Percentiles rank a stretch among this genome's conserved stretches.
phyloP scores from a whole-genome alignment of 2,329 filamentous ascomycete species.

The Cladophialophora carrionii region DNA sequence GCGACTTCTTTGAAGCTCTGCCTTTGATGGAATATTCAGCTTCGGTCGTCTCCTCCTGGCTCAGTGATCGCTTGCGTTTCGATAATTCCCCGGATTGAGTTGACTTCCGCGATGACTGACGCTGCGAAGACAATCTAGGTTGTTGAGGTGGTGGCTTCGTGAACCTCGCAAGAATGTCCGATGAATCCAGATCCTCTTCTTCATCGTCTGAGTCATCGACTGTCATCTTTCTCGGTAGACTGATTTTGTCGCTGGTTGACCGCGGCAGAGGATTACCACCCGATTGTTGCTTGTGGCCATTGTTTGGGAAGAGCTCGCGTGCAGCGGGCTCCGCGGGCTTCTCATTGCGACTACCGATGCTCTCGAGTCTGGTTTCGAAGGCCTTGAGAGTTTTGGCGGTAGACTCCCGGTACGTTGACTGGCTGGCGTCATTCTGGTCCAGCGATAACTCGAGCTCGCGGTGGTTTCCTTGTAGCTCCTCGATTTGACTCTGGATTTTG shows the following conservation, averaged over 20 bases:
- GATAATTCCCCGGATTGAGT: background rate
- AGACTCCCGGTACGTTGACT: constrained; percentile 5
- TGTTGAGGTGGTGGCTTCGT: background rate
- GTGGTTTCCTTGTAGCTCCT: background rate
- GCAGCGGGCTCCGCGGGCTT: background rate
- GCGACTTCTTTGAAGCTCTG: background rate
- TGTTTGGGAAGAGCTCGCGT: background rate
- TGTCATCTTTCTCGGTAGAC: background rate
- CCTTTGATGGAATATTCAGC: background rate
- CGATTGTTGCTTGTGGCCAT: background rate
- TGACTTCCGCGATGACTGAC: background rate
- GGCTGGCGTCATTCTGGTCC: constrained; percentile 2
- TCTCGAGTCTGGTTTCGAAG: background rate
- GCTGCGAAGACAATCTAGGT: background rate
- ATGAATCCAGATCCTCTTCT: background rate
- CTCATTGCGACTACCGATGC: background rate
- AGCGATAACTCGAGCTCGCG: background rate
- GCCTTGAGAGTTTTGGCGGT: background rate
- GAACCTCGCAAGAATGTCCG: background rate
- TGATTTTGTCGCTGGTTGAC: too few species aligned
- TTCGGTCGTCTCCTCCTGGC: background rate
- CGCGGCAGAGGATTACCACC: background rate
- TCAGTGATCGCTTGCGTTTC: constrained; percentile 10
- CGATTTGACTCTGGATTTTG: background rate
- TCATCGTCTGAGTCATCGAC: constrained; percentile 1